phyloP scores from a whole-genome alignment of 441 rosid genomes.

The Breynia disticha region DNA sequence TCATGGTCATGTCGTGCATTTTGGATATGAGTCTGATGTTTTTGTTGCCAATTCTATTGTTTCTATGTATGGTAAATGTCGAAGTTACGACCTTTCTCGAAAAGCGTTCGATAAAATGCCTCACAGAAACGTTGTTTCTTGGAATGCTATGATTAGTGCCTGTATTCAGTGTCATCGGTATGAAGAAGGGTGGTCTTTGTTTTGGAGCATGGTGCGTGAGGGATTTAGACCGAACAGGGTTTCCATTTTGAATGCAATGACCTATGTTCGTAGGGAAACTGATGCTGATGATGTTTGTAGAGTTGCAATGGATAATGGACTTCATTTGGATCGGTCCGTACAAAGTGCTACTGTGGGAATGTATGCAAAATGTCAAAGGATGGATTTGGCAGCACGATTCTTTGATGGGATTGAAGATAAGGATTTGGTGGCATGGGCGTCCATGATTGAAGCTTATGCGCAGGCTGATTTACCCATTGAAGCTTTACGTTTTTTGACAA shows the following conservation, averaged over 20 bases:
- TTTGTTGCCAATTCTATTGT: conserved; percentile 52
- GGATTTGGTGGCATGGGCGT: conserved; percentile 65
- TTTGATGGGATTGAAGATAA: conserved; percentile 47
- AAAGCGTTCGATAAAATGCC: conserved; percentile 51
- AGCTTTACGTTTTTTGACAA: conserved; percentile 42
- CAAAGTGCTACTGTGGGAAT: conserved; percentile 45
- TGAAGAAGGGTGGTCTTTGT: conserved; percentile 33
- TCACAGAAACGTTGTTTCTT: conserved; percentile 33
- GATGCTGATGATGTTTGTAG: conserved; percentile 35
- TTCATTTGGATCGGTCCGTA: conserved; percentile 36
- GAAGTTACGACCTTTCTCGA: conserved; percentile 25
- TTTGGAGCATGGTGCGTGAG: conserved; percentile 39
- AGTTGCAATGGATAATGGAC: conserved; percentile 34
- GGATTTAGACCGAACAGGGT: conserved; percentile 33
- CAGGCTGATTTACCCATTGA: conserved; percentile 47
- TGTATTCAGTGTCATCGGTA: conserved; percentile 25
- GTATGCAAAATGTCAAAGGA: conserved; percentile 57
- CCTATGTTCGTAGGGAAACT: conserved; percentile 27
- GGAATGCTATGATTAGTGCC: conserved; percentile 58
- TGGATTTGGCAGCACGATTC: conserved; percentile 33
- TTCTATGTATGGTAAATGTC: conserved; percentile 42
- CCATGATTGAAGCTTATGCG: conserved; percentile 60
- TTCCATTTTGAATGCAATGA: conserved; percentile 51
- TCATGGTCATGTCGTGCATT: conserved; percentile 42
- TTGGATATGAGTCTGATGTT: conserved; percentile 48